These are phyloP conservation scores for Metarhizium guizhouense DNA, from an alignment of 2,329 filamentous ascomycete species.

Conservation along the genomic window DNA sequence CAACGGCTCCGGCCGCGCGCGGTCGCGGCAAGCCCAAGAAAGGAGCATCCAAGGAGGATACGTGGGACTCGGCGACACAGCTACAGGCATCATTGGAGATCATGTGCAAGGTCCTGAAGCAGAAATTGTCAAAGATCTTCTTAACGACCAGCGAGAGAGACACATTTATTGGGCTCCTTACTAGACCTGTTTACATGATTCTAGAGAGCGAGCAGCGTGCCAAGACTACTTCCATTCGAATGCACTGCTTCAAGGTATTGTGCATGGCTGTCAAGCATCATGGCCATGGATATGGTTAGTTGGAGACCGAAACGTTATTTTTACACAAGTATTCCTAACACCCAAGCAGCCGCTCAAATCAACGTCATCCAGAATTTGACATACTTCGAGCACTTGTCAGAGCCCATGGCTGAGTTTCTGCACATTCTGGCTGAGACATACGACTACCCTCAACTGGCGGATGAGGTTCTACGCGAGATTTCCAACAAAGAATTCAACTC, in stretches of 20 bases:
- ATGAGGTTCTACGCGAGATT: slow-evolving; percentile 87
- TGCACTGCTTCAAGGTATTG: slow-evolving; percentile 95
- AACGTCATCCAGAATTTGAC: slow-evolving; percentile 96
- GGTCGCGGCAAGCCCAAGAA: slow-evolving; percentile 72
- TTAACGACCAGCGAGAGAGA: slow-evolving; percentile 93
- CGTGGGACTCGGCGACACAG: slow-evolving; percentile 84
- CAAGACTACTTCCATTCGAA: slow-evolving; percentile 80
- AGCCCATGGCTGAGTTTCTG: slow-evolving; percentile 97
- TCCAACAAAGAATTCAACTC: slow-evolving; percentile 98
- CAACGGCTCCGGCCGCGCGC: slow-evolving; percentile 55
- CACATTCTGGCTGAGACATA: slow-evolving; percentile 96
- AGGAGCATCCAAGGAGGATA: slow-evolving; percentile 65
- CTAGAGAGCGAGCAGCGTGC: slow-evolving; percentile 89
- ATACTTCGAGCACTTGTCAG: slow-evolving; percentile 97
- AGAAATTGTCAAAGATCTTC: slow-evolving; percentile 89
- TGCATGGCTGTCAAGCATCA: slow-evolving; percentile 97
- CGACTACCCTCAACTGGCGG: slow-evolving; percentile 89
- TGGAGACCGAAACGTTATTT: neutral
- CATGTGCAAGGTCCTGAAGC: slow-evolving; percentile 91
- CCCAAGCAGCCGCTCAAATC: slow-evolving; percentile 71
- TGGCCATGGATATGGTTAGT: slow-evolving; percentile 83
- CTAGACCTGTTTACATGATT: slow-evolving; percentile 85
- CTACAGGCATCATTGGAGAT: slow-evolving; percentile 81
- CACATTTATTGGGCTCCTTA: slow-evolving; percentile 87
- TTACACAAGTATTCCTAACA: slow-evolving; percentile 16